Base-by-base conservation (phyloP, 2,329 filamentous ascomycete species). In the Claviceps quebecensis region DNA sequence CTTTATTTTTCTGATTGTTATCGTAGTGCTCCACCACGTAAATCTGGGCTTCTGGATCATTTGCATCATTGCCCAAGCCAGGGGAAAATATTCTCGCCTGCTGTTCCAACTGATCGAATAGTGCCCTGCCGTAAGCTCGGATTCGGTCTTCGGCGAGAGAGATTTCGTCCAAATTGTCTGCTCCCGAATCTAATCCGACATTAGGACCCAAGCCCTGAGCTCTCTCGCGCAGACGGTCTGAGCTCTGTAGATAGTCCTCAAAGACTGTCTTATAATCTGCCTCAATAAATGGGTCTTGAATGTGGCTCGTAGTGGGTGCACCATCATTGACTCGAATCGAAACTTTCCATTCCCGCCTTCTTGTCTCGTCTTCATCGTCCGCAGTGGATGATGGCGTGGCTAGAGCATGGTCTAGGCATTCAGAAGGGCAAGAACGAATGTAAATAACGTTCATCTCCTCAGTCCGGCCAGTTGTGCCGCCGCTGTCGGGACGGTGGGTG, bases 21-120 rank as follows among this genome's bases (percentile, higher is more conserved):
- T 58, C 54, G 49, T 63, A 52, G 47, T 59, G 52, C 50, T 64
- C 59, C 14, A 60, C 52, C 49, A 64, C 51, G 47, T 60, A 56
- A 37, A 62, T 48, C 44, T 62, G 61, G 17, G 54, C 53, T 19
- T 60, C 56, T 3, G 46, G 52, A 2, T 50, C 48, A 8, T 52
- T 52, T 2, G 51, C 47, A 7, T 52, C 53, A 5, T 43, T 34
- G 22, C 47, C 36, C 5, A 4, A 7, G 48, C 41, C 41, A 23
- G 26, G 4, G 5, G 48, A 51, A n/a, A 60, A 53, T 36, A 56
- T 22, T 13, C 43, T 48, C 2, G 49, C 48, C 3, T 47, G 37
- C 6, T 57, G 50, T 23, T 56, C 51, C 8, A 62, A 51, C 53
- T 60, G 57, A 19, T 51, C 40, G 2, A 62, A 57, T 45, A 62